A percentile compares a stretch with the other conserved stretches of the same genome.
These are phyloP conservation scores for Stephanodiscus triporus DNA, from an alignment of 108 stramenopile species.

Conservation along the genomic window DNA sequence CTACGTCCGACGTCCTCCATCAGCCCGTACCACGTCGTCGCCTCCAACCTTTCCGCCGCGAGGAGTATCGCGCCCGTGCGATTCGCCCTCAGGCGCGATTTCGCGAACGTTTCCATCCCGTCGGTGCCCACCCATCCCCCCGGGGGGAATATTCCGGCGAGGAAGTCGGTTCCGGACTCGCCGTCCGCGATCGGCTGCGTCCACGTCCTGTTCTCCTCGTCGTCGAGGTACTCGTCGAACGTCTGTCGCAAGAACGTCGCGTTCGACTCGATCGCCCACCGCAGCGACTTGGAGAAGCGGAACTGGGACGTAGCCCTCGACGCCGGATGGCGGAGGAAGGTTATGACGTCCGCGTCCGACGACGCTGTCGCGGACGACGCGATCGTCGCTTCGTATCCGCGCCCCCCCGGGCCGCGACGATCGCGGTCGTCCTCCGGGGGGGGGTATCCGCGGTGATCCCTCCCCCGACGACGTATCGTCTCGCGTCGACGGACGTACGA, in stretches of 20 bases:
- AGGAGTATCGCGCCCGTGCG: conserved; percentile 23
- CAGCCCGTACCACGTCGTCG: conserved; percentile 40
- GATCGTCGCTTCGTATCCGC: not conserved
- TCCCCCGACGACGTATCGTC: not conserved
- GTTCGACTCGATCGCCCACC: conserved; percentile 22
- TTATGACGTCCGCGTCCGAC: conserved; percentile 27
- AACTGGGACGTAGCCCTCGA: conserved; percentile 39
- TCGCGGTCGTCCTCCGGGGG: not conserved
- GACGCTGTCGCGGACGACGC: not conserved
- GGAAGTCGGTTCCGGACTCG: conserved; percentile 26
- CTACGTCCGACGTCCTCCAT: conserved; percentile 39
- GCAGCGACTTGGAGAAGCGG: conserved; percentile 27
- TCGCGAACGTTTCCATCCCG: conserved; percentile 1
- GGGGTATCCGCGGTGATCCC: too few relatives aligned
- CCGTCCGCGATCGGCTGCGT: conserved; percentile 33
- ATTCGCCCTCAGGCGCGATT: conserved; percentile 23
- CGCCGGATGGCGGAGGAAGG: conserved; percentile 48
- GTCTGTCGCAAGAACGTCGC: conserved; percentile 19
- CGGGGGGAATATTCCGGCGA: conserved; percentile 28
- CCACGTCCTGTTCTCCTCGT: conserved; percentile 20
- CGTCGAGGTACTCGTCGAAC: conserved; percentile 30
- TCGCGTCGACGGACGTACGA: conserved; percentile 16
- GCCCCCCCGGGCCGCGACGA: too few relatives aligned
- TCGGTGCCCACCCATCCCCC: conserved; percentile 25
- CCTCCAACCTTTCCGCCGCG: conserved; percentile 24